Conservation (phyloP, 257 asterid genomes). For the Solanum virginianum region DNA sequence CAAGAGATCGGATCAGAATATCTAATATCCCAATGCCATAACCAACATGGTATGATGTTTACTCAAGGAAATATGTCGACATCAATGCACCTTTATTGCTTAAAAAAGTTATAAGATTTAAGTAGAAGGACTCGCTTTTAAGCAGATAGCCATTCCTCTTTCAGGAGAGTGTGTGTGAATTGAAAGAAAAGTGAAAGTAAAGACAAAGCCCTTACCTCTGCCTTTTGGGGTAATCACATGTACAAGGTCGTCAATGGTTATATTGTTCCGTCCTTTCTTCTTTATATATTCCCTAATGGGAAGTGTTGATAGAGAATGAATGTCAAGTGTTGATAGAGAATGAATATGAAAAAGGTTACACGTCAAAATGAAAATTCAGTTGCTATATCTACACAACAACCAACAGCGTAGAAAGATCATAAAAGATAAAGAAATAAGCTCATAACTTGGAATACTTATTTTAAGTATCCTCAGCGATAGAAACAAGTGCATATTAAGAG, state of each 20-base stretch:
- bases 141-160: neutral
- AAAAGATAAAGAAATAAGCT: neutral
- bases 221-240: constrained; percentile 65
- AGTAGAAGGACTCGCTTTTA: neutral
- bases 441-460: neutral
- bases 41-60: neutral
- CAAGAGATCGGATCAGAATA: neutral
- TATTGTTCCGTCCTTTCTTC: constrained; percentile 69
- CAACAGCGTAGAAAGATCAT: neutral
- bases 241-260: constrained; percentile 64
- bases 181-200: neutral
- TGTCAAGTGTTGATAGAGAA: constrained; percentile 2
- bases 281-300: constrained; percentile 42
- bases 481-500: neutral
- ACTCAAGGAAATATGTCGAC: neutral
- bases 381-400: neutral
- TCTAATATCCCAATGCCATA: neutral
- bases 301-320: constrained; percentile 1
- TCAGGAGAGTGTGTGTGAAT: neutral
- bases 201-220: constrained; percentile 34
- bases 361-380: neutral
- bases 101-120: neutral
- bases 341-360: neutral
- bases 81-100: neutral
- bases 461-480: neutral